Percentiles rank a stretch among this genome's conserved stretches.
phyloP scores from a whole-genome alignment of 805 yeast species.

The Candida germanica region DNA sequence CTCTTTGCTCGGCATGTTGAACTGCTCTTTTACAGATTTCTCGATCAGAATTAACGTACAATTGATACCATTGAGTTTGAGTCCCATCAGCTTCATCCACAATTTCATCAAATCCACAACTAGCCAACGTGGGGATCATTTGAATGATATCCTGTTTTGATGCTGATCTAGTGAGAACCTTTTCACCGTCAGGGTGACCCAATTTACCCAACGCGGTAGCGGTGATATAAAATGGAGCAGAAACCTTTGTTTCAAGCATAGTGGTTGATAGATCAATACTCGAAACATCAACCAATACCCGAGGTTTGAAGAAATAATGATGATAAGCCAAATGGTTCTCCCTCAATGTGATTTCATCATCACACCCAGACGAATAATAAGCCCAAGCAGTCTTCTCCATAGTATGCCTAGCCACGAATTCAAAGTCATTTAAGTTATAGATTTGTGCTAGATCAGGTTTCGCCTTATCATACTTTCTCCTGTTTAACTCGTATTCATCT shows the following conservation, averaged over 20 bases:
- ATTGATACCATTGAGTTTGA: conserved; percentile 86
- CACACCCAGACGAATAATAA: conserved; percentile 87
- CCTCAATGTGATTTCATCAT: conserved; percentile 86
- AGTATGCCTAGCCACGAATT: conserved; percentile 75
- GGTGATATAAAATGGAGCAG: conserved; percentile 81
- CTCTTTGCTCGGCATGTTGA: conserved; percentile 68
- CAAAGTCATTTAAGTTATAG: conserved; percentile 82
- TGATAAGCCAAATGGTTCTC: conserved; percentile 91
- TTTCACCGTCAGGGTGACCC: conserved; percentile 93
- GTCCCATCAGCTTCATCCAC: conserved; percentile 61
- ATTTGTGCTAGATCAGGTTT: conserved; percentile 71
- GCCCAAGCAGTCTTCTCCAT: conserved; percentile 83
- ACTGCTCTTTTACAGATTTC: conserved; percentile 58
- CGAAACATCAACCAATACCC: conserved; percentile 77
- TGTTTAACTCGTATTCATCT: conserved; percentile 22
- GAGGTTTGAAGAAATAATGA: conserved; percentile 83
- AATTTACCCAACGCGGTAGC: conserved; percentile 92
- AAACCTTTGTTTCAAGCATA: conserved; percentile 67
- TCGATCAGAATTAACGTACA: conserved; percentile 79
- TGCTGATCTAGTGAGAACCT: conserved; percentile 80
- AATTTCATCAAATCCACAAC: conserved; percentile 85
- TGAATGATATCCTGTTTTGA: conserved; percentile 67
- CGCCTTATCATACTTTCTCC: conserved; percentile 26
- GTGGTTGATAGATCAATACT: conserved; percentile 65
- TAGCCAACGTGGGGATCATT: conserved; percentile 91